Base-by-base conservation (phyloP, 148 eudicot genomes). In the Arctostaphylos glauca region DNA sequence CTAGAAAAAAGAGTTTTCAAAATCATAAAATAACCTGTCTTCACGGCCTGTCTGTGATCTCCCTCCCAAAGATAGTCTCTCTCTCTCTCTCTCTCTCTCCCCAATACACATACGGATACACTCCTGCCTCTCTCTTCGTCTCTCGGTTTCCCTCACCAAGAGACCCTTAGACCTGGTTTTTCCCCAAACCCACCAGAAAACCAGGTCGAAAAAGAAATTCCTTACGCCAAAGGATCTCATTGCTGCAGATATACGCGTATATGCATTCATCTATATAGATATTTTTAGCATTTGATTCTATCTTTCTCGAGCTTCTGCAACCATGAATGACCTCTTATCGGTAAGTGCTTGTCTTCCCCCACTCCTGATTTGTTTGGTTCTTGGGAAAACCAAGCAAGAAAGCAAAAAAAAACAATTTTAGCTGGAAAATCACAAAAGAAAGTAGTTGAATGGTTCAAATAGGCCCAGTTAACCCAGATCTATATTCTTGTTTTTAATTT, bases 301-400 rank as follows among this genome's bases (percentile, higher is more conserved):
- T 19, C 66, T 9, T 8, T 70, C 64, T 71, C 49, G 9, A 70
- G 49, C 21, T 12, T 56, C 59, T 54, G 56, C 64, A 74, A 87
- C 76, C 75, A 89, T 89, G 91, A 89, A 89, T 59, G 91, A 89
- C 80, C 91, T 89, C 52, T 73, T 89, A 55, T 62, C 91, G 83
- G 91, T 89, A 86, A 68, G 80, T 64, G 46, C 38, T 74, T 23
- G 25, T 75, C 31, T 9, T 2, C 9, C 43, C 25, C 21, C 25
- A 23, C 23, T 53, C 60, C 10, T n/a, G 23, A 56, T 59, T 3
- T 66, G 72, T 49, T 60, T 74, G 74, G 5, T 55, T 74, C 19
- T 71, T 23, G 16, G 25, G 55, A 62, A 62, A 47, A 46, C 15
- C 68, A 62, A 8, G 68, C n/a, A 62, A 62, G 62, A 18, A 6